phyloP scores from a whole-genome alignment of 805 yeast genomes.

The Ascoidea asiatica region DNA sequence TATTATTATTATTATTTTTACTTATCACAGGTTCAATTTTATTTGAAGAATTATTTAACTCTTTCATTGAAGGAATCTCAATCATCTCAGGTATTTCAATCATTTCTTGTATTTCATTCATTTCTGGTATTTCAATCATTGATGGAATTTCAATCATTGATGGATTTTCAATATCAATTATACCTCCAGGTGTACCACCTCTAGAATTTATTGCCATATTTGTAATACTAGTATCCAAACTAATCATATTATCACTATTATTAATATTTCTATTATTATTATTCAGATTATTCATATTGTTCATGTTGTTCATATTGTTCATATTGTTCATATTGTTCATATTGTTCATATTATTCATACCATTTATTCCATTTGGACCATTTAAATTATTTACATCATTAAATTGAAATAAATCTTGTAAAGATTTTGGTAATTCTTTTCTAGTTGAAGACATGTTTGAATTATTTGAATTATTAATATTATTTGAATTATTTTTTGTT shows the following conservation, averaged over 20 bases:
- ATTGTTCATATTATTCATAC: constrained; percentile 1
- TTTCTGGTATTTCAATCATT: constrained; percentile 11
- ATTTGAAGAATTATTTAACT: constrained; percentile 15
- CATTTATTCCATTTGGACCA: constrained; percentile 17
- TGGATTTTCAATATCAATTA: constrained; percentile 5
- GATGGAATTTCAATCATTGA: constrained; percentile 6
- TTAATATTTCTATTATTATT: constrained; percentile 9
- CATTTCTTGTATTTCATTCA: too few species aligned
- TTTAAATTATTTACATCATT: too few species aligned
- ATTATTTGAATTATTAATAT: background rate
- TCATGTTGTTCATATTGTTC: constrained; percentile 12
- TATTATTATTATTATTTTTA: constrained; percentile 9
- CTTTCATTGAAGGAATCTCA: constrained; percentile 61
- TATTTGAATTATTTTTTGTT: constrained; percentile 2
- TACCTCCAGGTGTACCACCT: constrained; percentile 9
- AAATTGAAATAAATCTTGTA: constrained; percentile 60
- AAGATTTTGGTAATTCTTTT: constrained; percentile 57
- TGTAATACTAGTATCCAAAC: constrained; percentile 6
- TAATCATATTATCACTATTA: constrained; percentile 6
- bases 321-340: constrained; percentile 1
- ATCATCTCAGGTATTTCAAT: constrained; percentile 45
- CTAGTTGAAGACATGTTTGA: constrained; percentile 13
- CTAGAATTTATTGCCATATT: constrained; percentile 12
- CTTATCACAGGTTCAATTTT: constrained; percentile 11
- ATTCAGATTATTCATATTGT: constrained; percentile 7